Conservation (phyloP, 768 basidiomycete species). For the Xerocomus spinulosus region DNA sequence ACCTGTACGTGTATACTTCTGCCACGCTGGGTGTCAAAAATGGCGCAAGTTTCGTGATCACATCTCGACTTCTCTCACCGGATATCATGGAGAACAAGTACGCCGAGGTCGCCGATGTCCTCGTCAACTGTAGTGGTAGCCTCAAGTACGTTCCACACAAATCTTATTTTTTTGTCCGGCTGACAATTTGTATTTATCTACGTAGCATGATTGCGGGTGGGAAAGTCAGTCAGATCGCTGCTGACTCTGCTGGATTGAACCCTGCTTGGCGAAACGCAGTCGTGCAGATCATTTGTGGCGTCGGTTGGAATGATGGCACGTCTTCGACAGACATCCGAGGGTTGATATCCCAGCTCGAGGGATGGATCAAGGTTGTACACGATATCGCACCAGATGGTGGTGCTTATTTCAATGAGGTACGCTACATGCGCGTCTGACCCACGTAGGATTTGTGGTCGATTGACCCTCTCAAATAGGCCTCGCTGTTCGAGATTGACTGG, state of each 20-base stretch:
- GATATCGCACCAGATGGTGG: conserved; percentile 33
- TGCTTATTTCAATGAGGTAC: conserved; percentile 48
- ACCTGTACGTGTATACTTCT: background rate
- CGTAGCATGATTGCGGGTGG: conserved; percentile 42
- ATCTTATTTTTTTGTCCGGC: background rate
- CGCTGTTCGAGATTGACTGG: conserved; percentile 38
- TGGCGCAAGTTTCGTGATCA: background rate
- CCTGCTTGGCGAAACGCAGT: conserved; percentile 46
- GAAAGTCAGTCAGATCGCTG: conserved; percentile 34
- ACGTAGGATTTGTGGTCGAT: too few species aligned
- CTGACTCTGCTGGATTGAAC: conserved; percentile 40
- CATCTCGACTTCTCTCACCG: conserved; percentile 10
- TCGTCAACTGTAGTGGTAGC: background rate
- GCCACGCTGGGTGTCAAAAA: background rate
- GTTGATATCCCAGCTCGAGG: conserved; percentile 9
- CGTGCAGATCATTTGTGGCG: conserved; percentile 23
- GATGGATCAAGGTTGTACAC: conserved; percentile 24
- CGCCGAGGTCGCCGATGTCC: conserved; percentile 4
- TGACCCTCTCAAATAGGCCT: conserved; percentile 30
- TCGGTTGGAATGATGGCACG: conserved; percentile 22
- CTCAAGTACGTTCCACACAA: conserved; percentile 2
- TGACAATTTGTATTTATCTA: background rate
- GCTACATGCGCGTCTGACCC: background rate
- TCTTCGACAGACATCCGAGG: conserved; percentile 13
- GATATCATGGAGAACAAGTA: conserved; percentile 5